Evolutionary conservation across 805 yeast genomes (phyloP).

Genomic region (Spathaspora hagerdaliae): DNA sequence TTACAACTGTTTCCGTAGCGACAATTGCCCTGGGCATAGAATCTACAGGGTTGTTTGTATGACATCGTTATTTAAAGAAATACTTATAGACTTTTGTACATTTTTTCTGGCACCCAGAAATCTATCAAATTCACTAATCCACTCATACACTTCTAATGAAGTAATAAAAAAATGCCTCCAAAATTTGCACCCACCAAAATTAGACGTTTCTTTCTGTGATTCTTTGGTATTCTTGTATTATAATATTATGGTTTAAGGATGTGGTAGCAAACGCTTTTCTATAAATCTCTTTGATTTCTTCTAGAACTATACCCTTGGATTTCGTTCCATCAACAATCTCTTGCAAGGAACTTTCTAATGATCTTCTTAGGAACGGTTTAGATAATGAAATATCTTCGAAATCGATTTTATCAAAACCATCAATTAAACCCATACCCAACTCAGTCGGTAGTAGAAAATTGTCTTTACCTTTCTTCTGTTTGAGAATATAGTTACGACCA

Average conservation of each 20-base stretch:
- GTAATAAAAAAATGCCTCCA: too few relatives aligned
- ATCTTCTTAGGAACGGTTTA: constrained; percentile 82
- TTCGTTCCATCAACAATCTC: constrained; percentile 64
- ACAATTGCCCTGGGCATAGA: constrained; percentile 23
- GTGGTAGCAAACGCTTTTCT: constrained; percentile 50
- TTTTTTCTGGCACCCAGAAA: too few relatives aligned
- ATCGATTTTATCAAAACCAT: constrained; percentile 79
- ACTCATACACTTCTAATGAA: neutral
- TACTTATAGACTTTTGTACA: too few relatives aligned
- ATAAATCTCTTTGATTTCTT: constrained; percentile 22
- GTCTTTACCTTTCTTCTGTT: constrained; percentile 32
- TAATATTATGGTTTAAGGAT: constrained; percentile 32
- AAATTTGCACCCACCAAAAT: too few relatives aligned
- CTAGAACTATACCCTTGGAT: constrained; percentile 50
- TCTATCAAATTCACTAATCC: neutral
- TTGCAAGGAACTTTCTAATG: constrained; percentile 63
- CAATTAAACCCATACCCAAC: constrained; percentile 81
- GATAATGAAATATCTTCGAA: constrained; percentile 60
- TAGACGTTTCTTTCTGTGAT: constrained; percentile 1
- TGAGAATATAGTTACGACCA: constrained; percentile 61
- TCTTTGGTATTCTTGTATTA: constrained; percentile 23
- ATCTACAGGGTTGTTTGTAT: constrained; percentile 14
- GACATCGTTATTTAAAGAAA: neutral
- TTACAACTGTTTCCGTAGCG: constrained; percentile 24
- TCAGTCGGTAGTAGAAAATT: constrained; percentile 68